Base-by-base conservation (phyloP, 768 basidiomycete genomes). In the Auriscalpium vulgare region DNA sequence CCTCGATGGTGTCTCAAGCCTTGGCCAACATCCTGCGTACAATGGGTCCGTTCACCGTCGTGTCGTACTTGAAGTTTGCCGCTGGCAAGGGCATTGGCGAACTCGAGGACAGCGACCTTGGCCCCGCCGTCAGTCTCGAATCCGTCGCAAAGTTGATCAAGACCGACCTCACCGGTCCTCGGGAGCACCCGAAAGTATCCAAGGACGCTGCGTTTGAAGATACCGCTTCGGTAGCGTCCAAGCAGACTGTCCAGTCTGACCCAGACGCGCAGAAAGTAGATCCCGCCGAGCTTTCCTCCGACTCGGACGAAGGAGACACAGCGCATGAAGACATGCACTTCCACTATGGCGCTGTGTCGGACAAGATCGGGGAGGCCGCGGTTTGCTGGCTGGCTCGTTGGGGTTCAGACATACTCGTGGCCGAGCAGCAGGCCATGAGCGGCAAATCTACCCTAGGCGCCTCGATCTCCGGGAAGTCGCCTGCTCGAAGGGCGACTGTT, bases 291-390 rank as follows among this genome's bases (percentile, higher is more conserved):
- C 56, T 54, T 10, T 59, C 60, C 17, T 56, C 57, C 19, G 63
- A 61, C 2, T 59, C 51, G 2, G 56, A 55, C 35, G 59, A 63
- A 45, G 54, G 58, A 13, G 55, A 65, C 34, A 61, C 59, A 8
- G 55, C 47, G 6, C 59, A 56, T 2, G 54, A 55, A 7, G 64
- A 64, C 13, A 75, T 78, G 2, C 72, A 72, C 37, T 88, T 84
- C 62, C 78, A 84, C 65, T 95, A 97, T 64, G 94, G 93, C n/a
- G 77, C 82, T n/a, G 76, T 93, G 10, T 88, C 88, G 0, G 83
- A 92, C 70, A 95, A 91, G 72, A 90, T 97, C 55, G 94, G 94
- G 11, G 92, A 95, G 69, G 87, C 91, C 0, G 86, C 87, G 62
- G 80, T 81, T 2, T 91, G 88, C 68, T 97, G 93, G 92, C 74